phyloP scores from a whole-genome alignment of 2,329 filamentous ascomycete species.

The Fusarium goolgardi region DNA sequence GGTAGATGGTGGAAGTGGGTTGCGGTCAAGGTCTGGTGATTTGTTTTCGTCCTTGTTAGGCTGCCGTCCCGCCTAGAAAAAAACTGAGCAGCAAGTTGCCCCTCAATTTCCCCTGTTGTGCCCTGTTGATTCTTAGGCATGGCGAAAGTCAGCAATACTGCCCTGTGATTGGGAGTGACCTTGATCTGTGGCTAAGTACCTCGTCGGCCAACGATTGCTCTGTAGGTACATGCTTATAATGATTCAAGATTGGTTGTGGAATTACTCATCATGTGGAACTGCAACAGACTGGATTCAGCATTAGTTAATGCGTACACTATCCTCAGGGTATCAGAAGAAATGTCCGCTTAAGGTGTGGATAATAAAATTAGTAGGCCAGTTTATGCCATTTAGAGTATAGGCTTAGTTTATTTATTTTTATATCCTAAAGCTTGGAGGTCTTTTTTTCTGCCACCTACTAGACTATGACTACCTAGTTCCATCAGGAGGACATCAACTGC shows the following conservation, averaged over 20 bases:
- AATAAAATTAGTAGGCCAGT: no score
- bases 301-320: background rate
- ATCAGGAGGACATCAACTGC: background rate
- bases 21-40: slow-evolving; percentile 46
- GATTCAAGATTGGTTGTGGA: slow-evolving; percentile 36
- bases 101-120: slow-evolving; percentile 44
- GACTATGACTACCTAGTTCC: background rate
- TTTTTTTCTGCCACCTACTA: no score
- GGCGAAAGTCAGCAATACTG: slow-evolving; percentile 28
- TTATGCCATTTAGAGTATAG: no score
- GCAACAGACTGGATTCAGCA: slow-evolving; percentile 4
- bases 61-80: slow-evolving; percentile 37
- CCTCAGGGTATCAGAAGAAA: no score
- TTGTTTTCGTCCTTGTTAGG: slow-evolving; percentile 44
- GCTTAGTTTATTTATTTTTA: no score
- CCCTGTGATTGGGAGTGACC: slow-evolving; percentile 39
- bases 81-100: slow-evolving; percentile 36
- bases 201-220: slow-evolving; percentile 6
- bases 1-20: slow-evolving; percentile 39
- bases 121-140: slow-evolving; percentile 25
- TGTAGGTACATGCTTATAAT: slow-evolving; percentile 27
- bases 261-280: slow-evolving; percentile 24
- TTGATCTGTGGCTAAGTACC: slow-evolving; percentile 32
- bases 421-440: no score
- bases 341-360: no score